Conservation (phyloP, 2,329 filamentous ascomycete genomes). For the Pyricularia pennisetigena region DNA sequence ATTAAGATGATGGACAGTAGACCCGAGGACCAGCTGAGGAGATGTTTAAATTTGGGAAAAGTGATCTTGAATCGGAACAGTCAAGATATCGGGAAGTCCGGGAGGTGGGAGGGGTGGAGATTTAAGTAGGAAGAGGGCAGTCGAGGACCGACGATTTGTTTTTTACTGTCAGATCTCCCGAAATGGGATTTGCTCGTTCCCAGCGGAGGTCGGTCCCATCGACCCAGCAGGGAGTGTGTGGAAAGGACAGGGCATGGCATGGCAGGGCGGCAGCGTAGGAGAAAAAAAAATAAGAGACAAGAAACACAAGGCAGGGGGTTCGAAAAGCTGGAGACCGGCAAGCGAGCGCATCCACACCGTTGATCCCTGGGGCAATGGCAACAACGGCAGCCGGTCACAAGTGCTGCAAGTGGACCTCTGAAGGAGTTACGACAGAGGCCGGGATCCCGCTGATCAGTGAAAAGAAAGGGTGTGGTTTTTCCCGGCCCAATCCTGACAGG, state of each 20-base stretch:
- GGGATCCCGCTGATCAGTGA: constrained; percentile 4
- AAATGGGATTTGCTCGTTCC: background rate
- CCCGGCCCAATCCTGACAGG: background rate
- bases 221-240: background rate
- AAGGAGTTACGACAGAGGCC: constrained; percentile 6
- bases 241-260: background rate
- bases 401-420: constrained; percentile 38
- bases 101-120: constrained; percentile 24
- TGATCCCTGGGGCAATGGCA: constrained; percentile 39
- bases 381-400: constrained; percentile 41
- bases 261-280: background rate
- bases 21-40: constrained; percentile 5
- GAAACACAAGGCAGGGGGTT: background rate
- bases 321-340: constrained; percentile 12
- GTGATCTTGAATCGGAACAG: constrained; percentile 3
- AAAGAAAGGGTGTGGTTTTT: background rate
- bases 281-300: background rate
- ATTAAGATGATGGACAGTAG: constrained; percentile 1
- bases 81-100: constrained; percentile 1
- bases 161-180: constrained; percentile 8
- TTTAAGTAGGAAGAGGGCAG: constrained; percentile 30
- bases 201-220: background rate
- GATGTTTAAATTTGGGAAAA: constrained; percentile 3
- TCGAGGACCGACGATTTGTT: constrained; percentile 11
- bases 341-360: constrained; percentile 20